A percentile compares a stretch with the other conserved stretches of the same genome.
phyloP scores from a whole-genome alignment of 768 basidiomycete species.

The Hericium alpestre region DNA sequence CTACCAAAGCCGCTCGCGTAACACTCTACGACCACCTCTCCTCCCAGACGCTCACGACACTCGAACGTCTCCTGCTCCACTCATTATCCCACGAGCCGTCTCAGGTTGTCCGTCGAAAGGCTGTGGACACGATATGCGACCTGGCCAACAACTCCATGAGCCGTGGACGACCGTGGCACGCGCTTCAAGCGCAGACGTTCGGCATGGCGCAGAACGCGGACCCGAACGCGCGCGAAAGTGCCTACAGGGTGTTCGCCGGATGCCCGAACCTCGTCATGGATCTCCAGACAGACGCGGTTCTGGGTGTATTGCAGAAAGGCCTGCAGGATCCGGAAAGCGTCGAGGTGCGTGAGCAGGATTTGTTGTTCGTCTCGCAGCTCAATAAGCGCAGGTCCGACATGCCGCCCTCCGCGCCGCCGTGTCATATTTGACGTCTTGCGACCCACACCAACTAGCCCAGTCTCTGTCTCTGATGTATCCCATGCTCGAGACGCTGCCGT shows the following conservation, averaged over 20 bases:
- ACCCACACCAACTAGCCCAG: conserved; percentile 49
- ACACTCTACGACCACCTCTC: conserved; percentile 73
- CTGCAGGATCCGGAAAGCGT: conserved; percentile 56
- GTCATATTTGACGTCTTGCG: conserved; percentile 56
- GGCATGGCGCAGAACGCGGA: conserved; percentile 41
- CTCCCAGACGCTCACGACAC: conserved; percentile 48
- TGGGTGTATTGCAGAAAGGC: conserved; percentile 56
- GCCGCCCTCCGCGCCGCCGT: conserved; percentile 63
- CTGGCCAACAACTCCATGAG: conserved; percentile 66
- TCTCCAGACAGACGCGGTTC: conserved; percentile 58
- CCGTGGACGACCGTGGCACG: conserved; percentile 74
- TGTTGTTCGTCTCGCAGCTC: background rate
- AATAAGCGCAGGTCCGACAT: conserved; percentile 46
- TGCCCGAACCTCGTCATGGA: conserved; percentile 71
- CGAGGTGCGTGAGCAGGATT: conserved; percentile 33
- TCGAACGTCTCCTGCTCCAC: conserved; percentile 65
- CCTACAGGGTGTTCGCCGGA: conserved; percentile 63
- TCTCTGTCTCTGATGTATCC: conserved; percentile 51
- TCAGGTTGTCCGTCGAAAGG: conserved; percentile 51
- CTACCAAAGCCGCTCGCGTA: conserved; percentile 28
- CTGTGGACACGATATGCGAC: conserved; percentile 68
- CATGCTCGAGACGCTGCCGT: conserved; percentile 66
- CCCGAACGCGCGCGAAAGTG: conserved; percentile 24
- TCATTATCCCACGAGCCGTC: conserved; percentile 54
- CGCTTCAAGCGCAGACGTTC: conserved; percentile 63